These are phyloP conservation scores for Stemphylium beticola DNA, from an alignment of 2,329 filamentous ascomycete genomes.

Conservation along the genomic window DNA sequence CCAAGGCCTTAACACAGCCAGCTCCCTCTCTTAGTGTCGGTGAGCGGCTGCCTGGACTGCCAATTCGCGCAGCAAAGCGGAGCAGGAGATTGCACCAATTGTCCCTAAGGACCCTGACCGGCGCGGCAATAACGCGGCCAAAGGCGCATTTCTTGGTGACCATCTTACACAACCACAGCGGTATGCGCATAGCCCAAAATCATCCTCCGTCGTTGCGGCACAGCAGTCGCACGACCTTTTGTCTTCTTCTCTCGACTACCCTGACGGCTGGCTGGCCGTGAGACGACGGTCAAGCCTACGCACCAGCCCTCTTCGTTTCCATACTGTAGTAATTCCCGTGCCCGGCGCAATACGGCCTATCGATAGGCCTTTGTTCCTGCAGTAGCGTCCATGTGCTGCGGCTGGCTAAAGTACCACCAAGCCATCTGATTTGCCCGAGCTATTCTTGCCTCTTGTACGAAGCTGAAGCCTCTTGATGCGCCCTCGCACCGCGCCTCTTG, in stretches of 20 bases:
- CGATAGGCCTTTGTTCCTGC: constrained; percentile 15
- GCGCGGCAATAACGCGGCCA: constrained; percentile 15
- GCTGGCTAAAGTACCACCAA: constrained; percentile 2
- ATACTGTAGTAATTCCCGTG: neutral
- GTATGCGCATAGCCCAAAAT: no score
- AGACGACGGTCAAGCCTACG: no score
- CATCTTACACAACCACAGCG: neutral
- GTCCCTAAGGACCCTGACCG: constrained; percentile 4
- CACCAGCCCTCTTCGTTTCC: no score
- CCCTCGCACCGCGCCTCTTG: neutral
- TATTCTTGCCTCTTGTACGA: constrained; percentile 7
- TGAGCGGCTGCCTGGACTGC: constrained; percentile 1
- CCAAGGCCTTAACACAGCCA: neutral
- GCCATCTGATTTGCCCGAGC: constrained; percentile 3
- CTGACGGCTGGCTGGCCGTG: no score
- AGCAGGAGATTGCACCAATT: constrained; percentile 15
- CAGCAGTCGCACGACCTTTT: no score
- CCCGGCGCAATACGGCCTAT: constrained; percentile 5
- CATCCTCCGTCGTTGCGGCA: no score
- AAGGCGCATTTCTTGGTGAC: constrained; percentile 1
- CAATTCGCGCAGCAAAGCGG: constrained; percentile 6
- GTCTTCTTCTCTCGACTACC: no score
- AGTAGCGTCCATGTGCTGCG: constrained; percentile 9
- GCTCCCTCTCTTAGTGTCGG: constrained; percentile 1
- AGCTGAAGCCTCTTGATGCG: constrained; percentile 1